A percentile compares a stretch with the other conserved stretches of the same genome.
phyloP scores from a whole-genome alignment of 2,329 filamentous ascomycete genomes.

The Hymenotorrendiella dingleyae region DNA sequence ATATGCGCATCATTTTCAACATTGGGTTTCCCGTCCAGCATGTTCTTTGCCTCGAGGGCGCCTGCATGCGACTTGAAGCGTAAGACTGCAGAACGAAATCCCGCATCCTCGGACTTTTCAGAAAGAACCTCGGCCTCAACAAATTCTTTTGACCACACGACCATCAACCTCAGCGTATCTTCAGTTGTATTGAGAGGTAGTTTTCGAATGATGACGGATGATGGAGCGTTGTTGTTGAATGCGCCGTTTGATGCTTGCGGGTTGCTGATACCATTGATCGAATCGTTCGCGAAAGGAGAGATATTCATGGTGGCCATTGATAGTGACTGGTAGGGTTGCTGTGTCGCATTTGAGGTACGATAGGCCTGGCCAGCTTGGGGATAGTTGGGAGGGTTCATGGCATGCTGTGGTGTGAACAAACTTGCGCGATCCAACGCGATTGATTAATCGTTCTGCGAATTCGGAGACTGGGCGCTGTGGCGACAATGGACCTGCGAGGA shows the following conservation, averaged over 20 bases:
- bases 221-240: constrained; percentile 26
- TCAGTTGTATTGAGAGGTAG: constrained; percentile 49
- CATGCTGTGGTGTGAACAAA: constrained; percentile 28
- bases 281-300: constrained; percentile 24
- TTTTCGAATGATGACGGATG: constrained; percentile 46
- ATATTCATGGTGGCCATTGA: constrained; percentile 28
- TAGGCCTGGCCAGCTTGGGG: constrained; percentile 28
- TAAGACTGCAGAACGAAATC: constrained; percentile 47
- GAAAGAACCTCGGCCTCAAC: constrained; percentile 46
- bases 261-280: constrained; percentile 12
- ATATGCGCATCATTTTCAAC: constrained; percentile 45
- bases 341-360: constrained; percentile 25
- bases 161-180: constrained; percentile 49
- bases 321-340: constrained; percentile 27
- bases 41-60: constrained; percentile 50
- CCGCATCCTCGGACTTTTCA: constrained; percentile 44
- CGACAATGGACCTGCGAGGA: constrained; percentile 17
- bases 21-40: constrained; percentile 51
- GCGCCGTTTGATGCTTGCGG: constrained; percentile 18
- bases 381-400: constrained; percentile 31
- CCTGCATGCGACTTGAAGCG: constrained; percentile 47
- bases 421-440: constrained; percentile 20
- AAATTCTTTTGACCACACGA: constrained; percentile 53
- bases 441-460: constrained; percentile 12
- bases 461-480: constrained; percentile 14